phyloP scores from a whole-genome alignment of 179 eudicot species.

The Heliamphora pulchella region DNA sequence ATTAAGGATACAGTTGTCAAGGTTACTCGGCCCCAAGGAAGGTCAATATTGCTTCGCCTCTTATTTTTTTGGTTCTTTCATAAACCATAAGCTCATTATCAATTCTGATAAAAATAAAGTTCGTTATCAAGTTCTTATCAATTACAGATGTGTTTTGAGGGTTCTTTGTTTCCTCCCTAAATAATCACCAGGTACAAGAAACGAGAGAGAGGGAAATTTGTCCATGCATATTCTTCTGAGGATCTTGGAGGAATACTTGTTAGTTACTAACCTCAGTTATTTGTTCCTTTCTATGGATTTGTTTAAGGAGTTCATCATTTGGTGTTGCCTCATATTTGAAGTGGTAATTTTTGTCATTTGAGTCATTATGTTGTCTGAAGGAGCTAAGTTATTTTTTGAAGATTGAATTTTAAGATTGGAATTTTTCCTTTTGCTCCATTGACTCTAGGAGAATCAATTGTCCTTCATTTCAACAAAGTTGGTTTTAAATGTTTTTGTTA shows the following conservation, averaged over 20 bases:
- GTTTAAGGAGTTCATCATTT: background rate
- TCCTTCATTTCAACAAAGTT: no score
- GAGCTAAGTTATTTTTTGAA: background rate
- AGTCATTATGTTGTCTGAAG: background rate
- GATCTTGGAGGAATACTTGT: slow-evolving; percentile 96
- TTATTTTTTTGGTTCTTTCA: background rate
- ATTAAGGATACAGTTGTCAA: slow-evolving; percentile 32
- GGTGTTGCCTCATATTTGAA: background rate
- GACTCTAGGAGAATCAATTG: no score
- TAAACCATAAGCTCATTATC: background rate
- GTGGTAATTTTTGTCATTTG: background rate
- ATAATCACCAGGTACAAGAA: slow-evolving; percentile 56
- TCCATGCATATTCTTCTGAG: slow-evolving; percentile 51
- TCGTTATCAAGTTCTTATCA: background rate
- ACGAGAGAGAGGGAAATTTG: slow-evolving; percentile 80
- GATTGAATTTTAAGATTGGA: background rate
- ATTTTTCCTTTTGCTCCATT: background rate
- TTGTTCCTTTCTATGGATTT: background rate
- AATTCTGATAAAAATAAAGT: background rate
- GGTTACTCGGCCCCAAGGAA: slow-evolving; percentile 83
- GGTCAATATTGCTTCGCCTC: slow-evolving; percentile 31
- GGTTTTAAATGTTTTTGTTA: no score
- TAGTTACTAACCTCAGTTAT: slow-evolving; percentile 23
- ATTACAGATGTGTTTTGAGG: background rate
- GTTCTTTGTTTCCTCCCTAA: background rate